phyloP scores from a whole-genome alignment of 176 grass and related monocot genomes.

The bread wheat (Triticum aestivum) region DNA sequence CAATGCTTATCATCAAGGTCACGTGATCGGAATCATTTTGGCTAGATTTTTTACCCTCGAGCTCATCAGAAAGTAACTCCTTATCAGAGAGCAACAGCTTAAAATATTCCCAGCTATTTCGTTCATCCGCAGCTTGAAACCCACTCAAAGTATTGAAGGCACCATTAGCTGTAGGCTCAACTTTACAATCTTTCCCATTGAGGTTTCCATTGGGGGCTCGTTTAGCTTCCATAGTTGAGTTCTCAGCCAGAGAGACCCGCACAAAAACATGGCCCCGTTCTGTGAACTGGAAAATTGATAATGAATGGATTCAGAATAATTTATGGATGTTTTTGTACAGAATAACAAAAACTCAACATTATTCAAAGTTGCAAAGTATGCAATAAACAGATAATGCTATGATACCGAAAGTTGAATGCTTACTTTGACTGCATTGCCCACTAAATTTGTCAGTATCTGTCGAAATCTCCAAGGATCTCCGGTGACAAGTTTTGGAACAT shows the following conservation, averaged over 20 bases:
- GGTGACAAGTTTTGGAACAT: slow-evolving; percentile 75
- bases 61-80: slow-evolving; percentile 19
- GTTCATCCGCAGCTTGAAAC: slow-evolving; percentile 74
- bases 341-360: neutral
- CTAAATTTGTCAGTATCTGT: slow-evolving; percentile 95
- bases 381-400: neutral
- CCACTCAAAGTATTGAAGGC: slow-evolving; percentile 87
- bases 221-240: slow-evolving; percentile 33
- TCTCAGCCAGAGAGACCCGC: slow-evolving; percentile 69
- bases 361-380: neutral
- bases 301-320: slow-evolving; percentile 25
- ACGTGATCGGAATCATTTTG: slow-evolving; percentile 36
- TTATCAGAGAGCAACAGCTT: slow-evolving; percentile 70
- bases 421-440: slow-evolving; percentile 96
- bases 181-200: slow-evolving; percentile 47
- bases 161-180: slow-evolving; percentile 35
- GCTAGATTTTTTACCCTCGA: slow-evolving; percentile 26
- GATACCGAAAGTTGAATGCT: slow-evolving; percentile 37
- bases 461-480: slow-evolving; percentile 93
- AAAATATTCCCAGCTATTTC: slow-evolving; percentile 82
- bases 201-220: slow-evolving; percentile 36
- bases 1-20: slow-evolving; percentile 70
- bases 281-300: slow-evolving; percentile 70
- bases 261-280: slow-evolving; percentile 92
- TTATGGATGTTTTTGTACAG: neutral